Percentiles rank a stretch among this genome's conserved stretches.
phyloP scores from a whole-genome alignment of 129 eudicot genomes.

The Lactuca sativa region DNA sequence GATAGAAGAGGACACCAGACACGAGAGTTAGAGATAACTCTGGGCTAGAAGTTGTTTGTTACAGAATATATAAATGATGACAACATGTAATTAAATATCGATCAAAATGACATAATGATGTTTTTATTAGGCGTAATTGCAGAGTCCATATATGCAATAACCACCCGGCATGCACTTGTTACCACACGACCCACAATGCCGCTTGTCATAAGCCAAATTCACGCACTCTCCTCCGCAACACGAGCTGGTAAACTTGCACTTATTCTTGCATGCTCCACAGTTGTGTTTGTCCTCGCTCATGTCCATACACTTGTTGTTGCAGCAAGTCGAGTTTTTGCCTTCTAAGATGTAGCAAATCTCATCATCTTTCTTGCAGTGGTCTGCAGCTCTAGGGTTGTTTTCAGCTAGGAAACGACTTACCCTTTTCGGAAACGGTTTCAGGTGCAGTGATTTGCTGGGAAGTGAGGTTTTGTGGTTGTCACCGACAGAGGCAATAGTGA shows the following conservation, averaged over 20 bases:
- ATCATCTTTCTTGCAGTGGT: too few relatives aligned
- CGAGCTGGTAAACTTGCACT: conserved; percentile 44
- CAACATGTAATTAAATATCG: not conserved
- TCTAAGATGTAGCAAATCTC: conserved; percentile 16
- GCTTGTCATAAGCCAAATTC: conserved; percentile 43
- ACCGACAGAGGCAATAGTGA: not conserved
- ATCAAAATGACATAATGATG: not conserved
- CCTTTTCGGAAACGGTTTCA: too few relatives aligned
- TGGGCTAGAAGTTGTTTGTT: too few relatives aligned
- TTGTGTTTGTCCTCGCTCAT: conserved; percentile 38
- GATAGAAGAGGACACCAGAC: too few relatives aligned
- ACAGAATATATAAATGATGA: not conserved
- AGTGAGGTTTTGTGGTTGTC: not conserved
- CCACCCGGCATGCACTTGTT: conserved; percentile 52
- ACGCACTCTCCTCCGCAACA: conserved; percentile 72
- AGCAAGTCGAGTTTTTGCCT: conserved; percentile 57
- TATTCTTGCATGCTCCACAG: conserved; percentile 71
- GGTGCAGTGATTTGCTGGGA: not conserved
- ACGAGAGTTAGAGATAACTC: too few relatives aligned
- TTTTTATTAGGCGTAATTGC: conserved; percentile 52
- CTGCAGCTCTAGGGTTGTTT: too few relatives aligned
- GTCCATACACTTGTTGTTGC: conserved; percentile 69
- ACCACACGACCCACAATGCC: conserved; percentile 64
- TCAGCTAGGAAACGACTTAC: too few relatives aligned
- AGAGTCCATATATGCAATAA: conserved; percentile 63